Base-by-base conservation (phyloP, 1,284 basidiomycete genomes). In the Inonotus obliquus region DNA sequence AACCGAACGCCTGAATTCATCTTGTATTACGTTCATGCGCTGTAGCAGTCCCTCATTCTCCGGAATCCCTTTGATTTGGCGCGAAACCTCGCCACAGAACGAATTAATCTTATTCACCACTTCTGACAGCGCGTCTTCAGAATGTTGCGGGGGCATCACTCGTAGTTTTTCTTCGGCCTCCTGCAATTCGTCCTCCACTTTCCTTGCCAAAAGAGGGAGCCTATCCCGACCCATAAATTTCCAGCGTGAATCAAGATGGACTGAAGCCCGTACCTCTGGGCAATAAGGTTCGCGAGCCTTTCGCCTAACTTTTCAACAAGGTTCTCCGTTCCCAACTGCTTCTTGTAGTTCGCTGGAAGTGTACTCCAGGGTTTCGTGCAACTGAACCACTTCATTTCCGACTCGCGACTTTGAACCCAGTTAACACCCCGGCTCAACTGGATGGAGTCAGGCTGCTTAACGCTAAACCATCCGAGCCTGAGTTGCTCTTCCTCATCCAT, bases 331-430 rank as follows among this genome's bases (percentile, higher is more conserved):
- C 86, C 75, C 0, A 90, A 70, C 52, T 81, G 81, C 21, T 11
- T 74, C 75, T 57, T 82, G 79, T 61, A 79, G 2, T 75, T 72
- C 0, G 69, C 39, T 19, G 83, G 81, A 0, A 90, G 72, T 0
- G 75, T 72, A 0, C 72, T 75, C 89, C 89, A 92, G 0, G 84
- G 84, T 0, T 74, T 63, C 0, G 71, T 81, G 4, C 73, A 74
- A 54, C 79, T 71, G 72, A 94, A 92, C 74, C 86, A 95, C 25
- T 84, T 74, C 60, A 81, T 76, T 73, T 94, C 91, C 66, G 78
- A 71, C 17, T 71, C 68, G 0, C 87, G 81, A 0, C 87, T 88
- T 6, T 82, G 76, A 1, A 71, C 68, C 82, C 85, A 89, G 0
- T 81, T 81, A 37, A 87, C 79, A 1, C 84, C 84, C 2, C 71